Conservation (phyloP, 495 filamentous ascomycete genomes). For the Pyrenula massariospora region DNA sequence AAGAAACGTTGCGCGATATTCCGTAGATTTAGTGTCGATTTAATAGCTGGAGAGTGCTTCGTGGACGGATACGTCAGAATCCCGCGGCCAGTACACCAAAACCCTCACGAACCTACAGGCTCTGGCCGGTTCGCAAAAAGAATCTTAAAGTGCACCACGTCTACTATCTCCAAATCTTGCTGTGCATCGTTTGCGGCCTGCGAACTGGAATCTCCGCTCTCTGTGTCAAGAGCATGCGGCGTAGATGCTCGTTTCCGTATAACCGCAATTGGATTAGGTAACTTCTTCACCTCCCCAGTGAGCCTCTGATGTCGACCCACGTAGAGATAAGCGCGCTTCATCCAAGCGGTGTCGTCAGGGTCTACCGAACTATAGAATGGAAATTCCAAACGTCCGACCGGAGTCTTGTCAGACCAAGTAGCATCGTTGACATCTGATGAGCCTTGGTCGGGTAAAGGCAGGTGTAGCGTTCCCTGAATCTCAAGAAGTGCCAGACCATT, state of each 20-base stretch:
- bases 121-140: conserved; percentile 81
- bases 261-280: conserved; percentile 65
- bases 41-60: too few relatives aligned
- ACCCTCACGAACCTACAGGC: conserved; percentile 45
- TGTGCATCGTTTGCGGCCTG: conserved; percentile 4
- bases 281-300: conserved; percentile 79
- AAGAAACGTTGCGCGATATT: too few relatives aligned
- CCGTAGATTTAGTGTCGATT: too few relatives aligned
- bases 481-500: conserved; percentile 66
- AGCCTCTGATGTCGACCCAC: conserved; percentile 83
- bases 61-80: too few relatives aligned
- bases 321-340: conserved; percentile 79
- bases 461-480: conserved; percentile 77
- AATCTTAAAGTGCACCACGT: conserved; percentile 82
- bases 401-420: conserved; percentile 24
- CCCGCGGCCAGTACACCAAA: too few relatives aligned
- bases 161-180: conserved; percentile 60
- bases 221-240: neutral
- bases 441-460: conserved; percentile 12
- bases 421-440: conserved; percentile 10
- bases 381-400: conserved; percentile 67
- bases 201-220: conserved; percentile 3
- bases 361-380: conserved; percentile 50
- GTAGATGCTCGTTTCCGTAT: conserved; percentile 39
- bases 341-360: conserved; percentile 54